Conservation (phyloP, 139 green algal genomes). For the Tetradesmus lagerheimii region DNA sequence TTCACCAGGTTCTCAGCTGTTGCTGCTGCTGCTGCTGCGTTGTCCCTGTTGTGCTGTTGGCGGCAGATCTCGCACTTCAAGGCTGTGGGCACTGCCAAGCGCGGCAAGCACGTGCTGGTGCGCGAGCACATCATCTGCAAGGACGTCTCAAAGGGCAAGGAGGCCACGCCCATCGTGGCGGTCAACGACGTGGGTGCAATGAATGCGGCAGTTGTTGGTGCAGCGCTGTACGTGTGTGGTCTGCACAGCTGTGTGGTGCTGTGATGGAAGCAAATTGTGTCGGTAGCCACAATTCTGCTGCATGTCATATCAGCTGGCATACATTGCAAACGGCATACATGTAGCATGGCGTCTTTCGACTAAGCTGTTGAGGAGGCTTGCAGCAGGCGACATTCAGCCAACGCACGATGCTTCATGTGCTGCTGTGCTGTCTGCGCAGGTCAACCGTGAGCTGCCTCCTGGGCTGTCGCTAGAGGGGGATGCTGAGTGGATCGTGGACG, state of each 20-base stretch:
- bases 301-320: too few species aligned
- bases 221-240: background rate
- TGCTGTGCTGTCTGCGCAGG: background rate
- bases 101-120: slow-evolving; percentile 42
- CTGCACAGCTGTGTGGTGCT: background rate
- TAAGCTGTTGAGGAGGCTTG: too few species aligned
- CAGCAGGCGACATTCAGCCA: too few species aligned
- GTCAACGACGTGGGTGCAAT: slow-evolving; percentile 27
- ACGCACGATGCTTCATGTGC: background rate
- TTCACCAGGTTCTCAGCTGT: too few species aligned
- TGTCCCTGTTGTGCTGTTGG: background rate
- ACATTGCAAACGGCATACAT: too few species aligned
- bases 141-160: slow-evolving; percentile 60
- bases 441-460: slow-evolving; percentile 44
- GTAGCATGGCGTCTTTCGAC: too few species aligned
- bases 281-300: too few species aligned
- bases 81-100: slow-evolving; percentile 24
- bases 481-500: slow-evolving; percentile 16
- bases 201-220: background rate
- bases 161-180: slow-evolving; percentile 44
- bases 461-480: slow-evolving; percentile 11
- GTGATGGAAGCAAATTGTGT: too few species aligned
- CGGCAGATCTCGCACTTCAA: slow-evolving; percentile 34
- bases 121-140: slow-evolving; percentile 55
- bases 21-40: background rate